Evolutionary conservation across 2,329 filamentous ascomycete genomes (phyloP), one percentile per base, ranked within the genome.

Genomic region (Calycina marina): DNA sequence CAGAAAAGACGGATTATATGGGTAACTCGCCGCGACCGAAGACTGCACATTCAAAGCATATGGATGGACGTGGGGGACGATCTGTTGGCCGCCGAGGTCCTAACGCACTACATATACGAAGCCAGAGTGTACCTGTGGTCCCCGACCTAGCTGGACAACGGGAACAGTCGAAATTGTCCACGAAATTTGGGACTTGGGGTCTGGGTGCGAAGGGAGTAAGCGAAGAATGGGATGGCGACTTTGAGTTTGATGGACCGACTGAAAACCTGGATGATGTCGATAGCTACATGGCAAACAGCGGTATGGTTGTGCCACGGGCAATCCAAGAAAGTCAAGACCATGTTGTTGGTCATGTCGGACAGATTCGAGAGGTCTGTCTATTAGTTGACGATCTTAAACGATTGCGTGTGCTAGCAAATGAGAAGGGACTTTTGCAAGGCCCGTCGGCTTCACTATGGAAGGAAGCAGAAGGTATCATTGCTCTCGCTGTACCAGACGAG

Each of bases 161-260:
- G 66, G 51, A 65, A 54, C 49, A 55, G 30, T 37, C 50, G 53
- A 48, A 78, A 58, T 53, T 69, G n/a, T 67, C 57, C 2, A 59
- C 67, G 32, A 86, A 85, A 47, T 88, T 84, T 48, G 78, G 81
- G 26, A 86, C 81, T 1, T 88, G 81, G 81, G 80, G 79, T 2
- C 59, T 84, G 25, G 73, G 77, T n/a, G 76, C 72, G 40, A 86
- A 86, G 53, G 77, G 72, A 11, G 75, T 76, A 8, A 86, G 77
- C 39, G 83, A 92, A 51, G 82, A 90, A 48, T 92, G 83, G 83
- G 83, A 88, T 45, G 80, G 86, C 41, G 83, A 92, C 52, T 90
- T 92, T 45, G 80, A 88, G 38, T 86, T 88, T 50, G 51, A 54
- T 6, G 42, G 31, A 9, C 20, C 20, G 13, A 58, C 38, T 25